These are phyloP conservation scores for Penicillium griseofulvum DNA, from an alignment of 2,329 filamentous ascomycete species.

Conservation along the genomic window DNA sequence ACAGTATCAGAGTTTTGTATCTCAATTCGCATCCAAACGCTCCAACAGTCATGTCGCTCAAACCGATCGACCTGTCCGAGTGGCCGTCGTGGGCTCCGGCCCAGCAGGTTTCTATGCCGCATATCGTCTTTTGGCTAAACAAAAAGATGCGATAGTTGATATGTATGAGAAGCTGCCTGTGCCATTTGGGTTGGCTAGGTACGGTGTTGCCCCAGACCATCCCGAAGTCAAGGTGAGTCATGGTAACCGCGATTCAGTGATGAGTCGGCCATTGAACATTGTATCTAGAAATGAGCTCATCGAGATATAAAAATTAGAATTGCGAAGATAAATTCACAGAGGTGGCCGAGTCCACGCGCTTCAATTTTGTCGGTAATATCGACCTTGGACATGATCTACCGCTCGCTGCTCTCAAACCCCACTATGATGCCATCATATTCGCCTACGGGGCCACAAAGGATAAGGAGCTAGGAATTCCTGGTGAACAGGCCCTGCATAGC, in stretches of 20 bases:
- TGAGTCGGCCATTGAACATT: not conserved
- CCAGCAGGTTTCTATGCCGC: constrained; percentile 96
- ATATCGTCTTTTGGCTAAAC: constrained; percentile 74
- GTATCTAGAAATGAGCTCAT: not conserved
- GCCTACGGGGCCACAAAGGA: constrained; percentile 90
- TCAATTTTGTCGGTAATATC: constrained; percentile 89
- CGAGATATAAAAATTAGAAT: constrained; percentile 58
- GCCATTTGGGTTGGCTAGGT: constrained; percentile 87
- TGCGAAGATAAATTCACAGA: constrained; percentile 92
- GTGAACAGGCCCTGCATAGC: constrained; percentile 64
- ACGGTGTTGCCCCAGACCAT: constrained; percentile 96
- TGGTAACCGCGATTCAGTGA: not conserved
- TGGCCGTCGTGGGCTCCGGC: constrained; percentile 89
- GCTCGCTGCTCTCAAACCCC: constrained; percentile 65
- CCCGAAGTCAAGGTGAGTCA: constrained; percentile 85
- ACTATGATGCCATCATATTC: constrained; percentile 91
- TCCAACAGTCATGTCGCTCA: constrained; percentile 32
- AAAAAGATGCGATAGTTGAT: constrained; percentile 72
- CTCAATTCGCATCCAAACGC: constrained; percentile 20
- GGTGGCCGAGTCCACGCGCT: constrained; percentile 75
- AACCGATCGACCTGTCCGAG: constrained; percentile 60
- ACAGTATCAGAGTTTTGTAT: not conserved
- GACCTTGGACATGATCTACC: constrained; percentile 70
- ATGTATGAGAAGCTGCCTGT: constrained; percentile 97
- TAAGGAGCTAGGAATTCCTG: constrained; percentile 71